Evolutionary conservation across 2,329 filamentous ascomycete species (phyloP).

Genomic region (Verticillium nonalfalfae): DNA sequence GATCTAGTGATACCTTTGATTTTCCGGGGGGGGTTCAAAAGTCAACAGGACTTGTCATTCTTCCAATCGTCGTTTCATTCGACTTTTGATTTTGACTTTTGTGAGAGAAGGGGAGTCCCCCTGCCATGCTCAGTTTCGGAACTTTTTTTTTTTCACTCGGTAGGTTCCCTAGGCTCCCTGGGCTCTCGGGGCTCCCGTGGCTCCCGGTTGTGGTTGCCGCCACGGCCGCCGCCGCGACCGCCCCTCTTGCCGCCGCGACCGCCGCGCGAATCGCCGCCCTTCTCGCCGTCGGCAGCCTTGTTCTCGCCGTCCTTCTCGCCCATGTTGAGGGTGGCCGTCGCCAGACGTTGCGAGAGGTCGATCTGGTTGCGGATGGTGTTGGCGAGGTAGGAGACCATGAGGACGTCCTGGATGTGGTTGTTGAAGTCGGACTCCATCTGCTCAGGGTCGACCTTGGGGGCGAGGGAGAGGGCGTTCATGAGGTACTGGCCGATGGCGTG

Average conservation of each 20-base stretch:
- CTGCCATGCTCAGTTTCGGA: background rate
- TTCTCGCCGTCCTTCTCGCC: slow-evolving; percentile 43
- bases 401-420: slow-evolving; percentile 98
- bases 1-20: background rate
- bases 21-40: background rate
- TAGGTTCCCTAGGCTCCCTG: slow-evolving; percentile 32
- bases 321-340: slow-evolving; percentile 61
- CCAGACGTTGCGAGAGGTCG: slow-evolving; percentile 91
- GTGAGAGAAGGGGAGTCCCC: background rate
- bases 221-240: slow-evolving; percentile 43
- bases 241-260: slow-evolving; percentile 39
- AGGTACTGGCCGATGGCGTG: slow-evolving; percentile 92
- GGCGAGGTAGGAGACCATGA: slow-evolving; percentile 95
- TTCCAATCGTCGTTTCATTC: background rate
- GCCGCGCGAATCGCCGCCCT: slow-evolving; percentile 27
- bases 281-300: slow-evolving; percentile 35
- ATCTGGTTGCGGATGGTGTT: slow-evolving; percentile 99
- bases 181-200: slow-evolving; percentile 36
- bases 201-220: slow-evolving; percentile 45
- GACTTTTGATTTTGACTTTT: too few species aligned
- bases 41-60: background rate
- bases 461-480: slow-evolving; percentile 86
- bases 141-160: slow-evolving; percentile 20
- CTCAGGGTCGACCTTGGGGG: slow-evolving; percentile 85
- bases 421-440: slow-evolving; percentile 98